phyloP scores from a whole-genome alignment of 83 land plant species.

The Picea engelmannii region DNA sequence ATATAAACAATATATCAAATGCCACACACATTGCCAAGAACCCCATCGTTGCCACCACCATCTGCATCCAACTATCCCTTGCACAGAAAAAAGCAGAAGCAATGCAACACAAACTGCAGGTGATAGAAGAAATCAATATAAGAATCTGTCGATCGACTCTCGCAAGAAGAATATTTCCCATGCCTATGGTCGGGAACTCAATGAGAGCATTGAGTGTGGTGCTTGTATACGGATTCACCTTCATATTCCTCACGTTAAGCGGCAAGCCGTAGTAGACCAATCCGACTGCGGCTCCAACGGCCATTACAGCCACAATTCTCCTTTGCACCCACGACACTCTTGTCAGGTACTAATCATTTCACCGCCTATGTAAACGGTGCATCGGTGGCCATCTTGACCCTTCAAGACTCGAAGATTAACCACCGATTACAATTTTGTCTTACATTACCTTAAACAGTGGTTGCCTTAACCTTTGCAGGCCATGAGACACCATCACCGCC shows the following conservation, averaged over 20 bases:
- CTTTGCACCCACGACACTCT: constrained; percentile 32
- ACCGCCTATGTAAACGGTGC: too few species aligned
- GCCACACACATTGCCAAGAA: constrained; percentile 40
- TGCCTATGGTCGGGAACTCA: constrained; percentile 38
- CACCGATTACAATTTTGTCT: too few species aligned
- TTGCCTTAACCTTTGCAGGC: too few species aligned
- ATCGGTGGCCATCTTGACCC: too few species aligned
- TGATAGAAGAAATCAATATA: constrained; percentile 13
- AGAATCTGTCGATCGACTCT: constrained; percentile 16
- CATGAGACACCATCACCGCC: too few species aligned
- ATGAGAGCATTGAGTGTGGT: constrained; percentile 43
- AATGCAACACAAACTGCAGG: constrained; percentile 28
- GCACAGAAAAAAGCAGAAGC: background rate
- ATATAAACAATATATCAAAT: constrained; percentile 31
- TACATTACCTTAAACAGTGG: too few species aligned
- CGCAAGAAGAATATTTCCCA: constrained; percentile 27
- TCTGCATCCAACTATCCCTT: constrained; percentile 8
- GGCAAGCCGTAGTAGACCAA: constrained; percentile 61
- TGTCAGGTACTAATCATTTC: too few species aligned
- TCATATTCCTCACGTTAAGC: constrained; percentile 40
- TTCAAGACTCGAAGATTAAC: too few species aligned
- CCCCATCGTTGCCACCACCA: constrained; percentile 31
- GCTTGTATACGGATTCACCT: constrained; percentile 37
- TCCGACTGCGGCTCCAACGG: constrained; percentile 31
- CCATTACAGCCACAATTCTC: constrained; percentile 27